phyloP scores from a whole-genome alignment of 2,329 filamentous ascomycete genomes.

The Chalara sp. region DNA sequence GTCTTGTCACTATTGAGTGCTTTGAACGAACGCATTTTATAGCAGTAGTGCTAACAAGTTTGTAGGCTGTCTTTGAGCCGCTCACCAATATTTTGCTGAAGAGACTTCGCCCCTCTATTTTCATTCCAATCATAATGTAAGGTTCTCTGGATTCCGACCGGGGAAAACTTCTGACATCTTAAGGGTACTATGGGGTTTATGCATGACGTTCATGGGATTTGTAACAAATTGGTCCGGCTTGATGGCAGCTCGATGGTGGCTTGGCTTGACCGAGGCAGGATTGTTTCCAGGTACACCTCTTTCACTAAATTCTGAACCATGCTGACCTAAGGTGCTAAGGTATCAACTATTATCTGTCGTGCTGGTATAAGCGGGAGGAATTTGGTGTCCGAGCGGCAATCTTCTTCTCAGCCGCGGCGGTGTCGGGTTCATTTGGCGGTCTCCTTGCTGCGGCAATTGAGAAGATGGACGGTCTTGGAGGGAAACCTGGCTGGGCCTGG shows the following conservation, averaged over 20 bases:
- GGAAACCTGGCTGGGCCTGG: constrained; percentile 53
- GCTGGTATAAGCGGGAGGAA: constrained; percentile 76
- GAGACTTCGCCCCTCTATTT: constrained; percentile 65
- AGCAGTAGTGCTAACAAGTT: no score
- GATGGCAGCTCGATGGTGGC: constrained; percentile 41
- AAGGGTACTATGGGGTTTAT: constrained; percentile 57
- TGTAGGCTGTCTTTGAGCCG: constrained; percentile 71
- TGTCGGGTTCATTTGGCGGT: constrained; percentile 73
- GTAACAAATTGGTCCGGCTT: constrained; percentile 25
- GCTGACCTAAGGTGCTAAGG: no score
- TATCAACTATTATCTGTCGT: constrained; percentile 74
- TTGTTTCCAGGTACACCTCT: constrained; percentile 54
- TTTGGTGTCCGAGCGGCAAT: constrained; percentile 75
- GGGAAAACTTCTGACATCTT: background rate
- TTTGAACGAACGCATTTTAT: no score
- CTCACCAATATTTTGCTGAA: constrained; percentile 69
- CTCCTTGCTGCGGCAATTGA: constrained; percentile 66
- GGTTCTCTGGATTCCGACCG: constrained; percentile 25
- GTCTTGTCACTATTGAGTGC: no score
- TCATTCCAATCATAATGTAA: constrained; percentile 76
- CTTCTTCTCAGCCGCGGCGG: constrained; percentile 77
- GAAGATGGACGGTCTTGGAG: constrained; percentile 58
- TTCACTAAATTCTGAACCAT: no score
- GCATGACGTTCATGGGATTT: constrained; percentile 49
- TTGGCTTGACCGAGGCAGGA: constrained; percentile 69